These are phyloP conservation scores for Corrigiola litoralis DNA, from an alignment of 179 eudicot genomes.

Conservation along the genomic window DNA sequence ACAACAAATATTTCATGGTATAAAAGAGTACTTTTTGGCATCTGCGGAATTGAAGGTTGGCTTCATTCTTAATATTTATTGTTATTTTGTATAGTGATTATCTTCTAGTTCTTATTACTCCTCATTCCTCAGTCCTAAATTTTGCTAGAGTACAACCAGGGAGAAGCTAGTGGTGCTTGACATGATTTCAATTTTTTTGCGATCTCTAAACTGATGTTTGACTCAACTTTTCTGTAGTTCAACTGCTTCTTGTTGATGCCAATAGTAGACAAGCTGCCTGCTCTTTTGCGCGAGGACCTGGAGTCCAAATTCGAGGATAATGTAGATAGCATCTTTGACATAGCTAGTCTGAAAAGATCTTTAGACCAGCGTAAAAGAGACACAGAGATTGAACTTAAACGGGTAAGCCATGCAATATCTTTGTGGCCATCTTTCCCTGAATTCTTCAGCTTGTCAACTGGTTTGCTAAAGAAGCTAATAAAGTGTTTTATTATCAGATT, in stretches of 20 bases:
- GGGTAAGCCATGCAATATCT: constrained; percentile 34
- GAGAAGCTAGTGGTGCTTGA: too few species aligned
- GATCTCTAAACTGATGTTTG: background rate
- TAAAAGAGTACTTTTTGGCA: constrained; percentile 92
- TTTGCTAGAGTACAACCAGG: too few species aligned
- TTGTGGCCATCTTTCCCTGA: background rate
- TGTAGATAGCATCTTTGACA: constrained; percentile 72
- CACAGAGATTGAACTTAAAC: constrained; percentile 72
- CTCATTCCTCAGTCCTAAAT: background rate
- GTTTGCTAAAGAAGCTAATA: background rate
- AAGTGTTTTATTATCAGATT: constrained; percentile 49
- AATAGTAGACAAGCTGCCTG: constrained; percentile 92
- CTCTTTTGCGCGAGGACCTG: constrained; percentile 79
- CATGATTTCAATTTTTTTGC: background rate
- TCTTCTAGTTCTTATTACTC: background rate
- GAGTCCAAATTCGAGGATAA: constrained; percentile 75
- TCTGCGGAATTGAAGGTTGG: constrained; percentile 88
- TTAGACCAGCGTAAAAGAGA: constrained; percentile 67
- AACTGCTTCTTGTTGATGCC: constrained; percentile 97
- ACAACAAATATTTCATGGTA: constrained; percentile 96
- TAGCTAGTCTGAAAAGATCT: constrained; percentile 57
- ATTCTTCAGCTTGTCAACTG: background rate
- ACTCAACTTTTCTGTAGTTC: constrained; percentile 48
- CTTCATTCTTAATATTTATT: background rate
- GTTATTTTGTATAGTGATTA: background rate